A percentile compares a stretch with the other conserved stretches of the same genome.
These are phyloP conservation scores for Diaporthe humulicola DNA, from an alignment of 2,329 filamentous ascomycete genomes.

Conservation along the genomic window DNA sequence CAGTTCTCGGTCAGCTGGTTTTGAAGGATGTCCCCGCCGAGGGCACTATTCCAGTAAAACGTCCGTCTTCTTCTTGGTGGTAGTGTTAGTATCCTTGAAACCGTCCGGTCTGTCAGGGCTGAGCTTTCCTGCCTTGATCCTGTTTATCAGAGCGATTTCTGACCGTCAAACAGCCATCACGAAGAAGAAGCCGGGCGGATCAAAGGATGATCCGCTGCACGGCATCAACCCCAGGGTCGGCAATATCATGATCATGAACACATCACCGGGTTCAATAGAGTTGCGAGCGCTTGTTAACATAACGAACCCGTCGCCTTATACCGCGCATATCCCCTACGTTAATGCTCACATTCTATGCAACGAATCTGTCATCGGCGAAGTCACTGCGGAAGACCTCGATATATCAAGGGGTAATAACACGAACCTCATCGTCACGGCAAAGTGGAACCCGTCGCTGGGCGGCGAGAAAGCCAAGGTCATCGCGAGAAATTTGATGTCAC, in stretches of 20 bases:
- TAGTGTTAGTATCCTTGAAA: conserved; percentile 54
- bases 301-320: conserved; percentile 91
- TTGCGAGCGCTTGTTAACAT: conserved; percentile 82
- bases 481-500: conserved; percentile 82
- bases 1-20: conserved; percentile 83
- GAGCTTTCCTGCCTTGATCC: conserved; percentile 21
- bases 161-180: conserved; percentile 37
- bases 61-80: conserved; percentile 78
- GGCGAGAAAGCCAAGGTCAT: conserved; percentile 72
- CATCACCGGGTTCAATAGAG: conserved; percentile 77
- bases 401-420: conserved; percentile 80
- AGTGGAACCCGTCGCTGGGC: conserved; percentile 80
- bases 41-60: conserved; percentile 91
- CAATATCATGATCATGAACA: conserved; percentile 79
- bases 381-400: conserved; percentile 73
- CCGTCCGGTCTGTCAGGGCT: conserved; percentile 25
- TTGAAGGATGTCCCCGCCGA: conserved; percentile 88
- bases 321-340: conserved; percentile 83
- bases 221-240: conserved; percentile 73
- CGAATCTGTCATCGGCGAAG: conserved; percentile 80
- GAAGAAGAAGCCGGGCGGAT: conserved; percentile 30
- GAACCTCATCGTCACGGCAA: conserved; percentile 74
- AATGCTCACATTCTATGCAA: conserved; percentile 84
- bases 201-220: conserved; percentile 56
- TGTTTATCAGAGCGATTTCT: conserved; percentile 25